These are phyloP conservation scores for Cyclocybe cylindracea DNA, from an alignment of 768 basidiomycete genomes.

Conservation along the genomic window DNA sequence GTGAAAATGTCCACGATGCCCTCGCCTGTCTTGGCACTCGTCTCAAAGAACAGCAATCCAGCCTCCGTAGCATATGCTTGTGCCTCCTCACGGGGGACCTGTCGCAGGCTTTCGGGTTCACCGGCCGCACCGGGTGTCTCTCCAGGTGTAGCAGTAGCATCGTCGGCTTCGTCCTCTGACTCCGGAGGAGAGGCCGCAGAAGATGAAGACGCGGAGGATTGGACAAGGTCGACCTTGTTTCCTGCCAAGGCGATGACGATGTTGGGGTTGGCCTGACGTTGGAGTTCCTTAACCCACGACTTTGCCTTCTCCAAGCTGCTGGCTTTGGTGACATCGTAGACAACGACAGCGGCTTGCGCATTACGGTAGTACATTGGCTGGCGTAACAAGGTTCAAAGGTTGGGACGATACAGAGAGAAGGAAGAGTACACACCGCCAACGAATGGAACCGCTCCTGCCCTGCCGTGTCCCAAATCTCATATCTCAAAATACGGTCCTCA, in stretches of 20 bases:
- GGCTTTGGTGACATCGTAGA: constrained; percentile 97
- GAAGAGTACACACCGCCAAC: constrained; percentile 67
- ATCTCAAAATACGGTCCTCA: constrained; percentile 90
- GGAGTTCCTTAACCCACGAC: constrained; percentile 99
- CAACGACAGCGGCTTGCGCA: constrained; percentile 96
- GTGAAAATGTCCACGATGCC: constrained; percentile 97
- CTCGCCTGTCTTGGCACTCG: constrained; percentile 95
- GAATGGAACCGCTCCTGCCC: constrained; percentile 98
- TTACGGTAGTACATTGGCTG: constrained; percentile 99
- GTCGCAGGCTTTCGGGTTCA: constrained; percentile 75
- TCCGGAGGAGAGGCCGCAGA: constrained; percentile 56
- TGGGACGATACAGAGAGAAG: constrained; percentile 6
- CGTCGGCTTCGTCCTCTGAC: constrained; percentile 87
- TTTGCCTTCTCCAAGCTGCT: constrained; percentile 97
- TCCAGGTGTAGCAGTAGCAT: constrained; percentile 87
- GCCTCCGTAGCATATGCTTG: constrained; percentile 95
- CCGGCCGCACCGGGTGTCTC: constrained; percentile 55
- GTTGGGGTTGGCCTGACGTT: constrained; percentile 98
- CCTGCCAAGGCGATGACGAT: constrained; percentile 98
- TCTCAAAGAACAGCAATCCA: constrained; percentile 96
- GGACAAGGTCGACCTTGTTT: constrained; percentile 94
- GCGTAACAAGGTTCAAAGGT: constrained; percentile 5
- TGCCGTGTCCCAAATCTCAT: constrained; percentile 98
- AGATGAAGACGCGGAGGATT: constrained; percentile 56
- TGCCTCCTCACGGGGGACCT: constrained; percentile 94